These are phyloP conservation scores for Westerdykella ornata DNA, from an alignment of 2,329 filamentous ascomycete species.

Conservation along the genomic window DNA sequence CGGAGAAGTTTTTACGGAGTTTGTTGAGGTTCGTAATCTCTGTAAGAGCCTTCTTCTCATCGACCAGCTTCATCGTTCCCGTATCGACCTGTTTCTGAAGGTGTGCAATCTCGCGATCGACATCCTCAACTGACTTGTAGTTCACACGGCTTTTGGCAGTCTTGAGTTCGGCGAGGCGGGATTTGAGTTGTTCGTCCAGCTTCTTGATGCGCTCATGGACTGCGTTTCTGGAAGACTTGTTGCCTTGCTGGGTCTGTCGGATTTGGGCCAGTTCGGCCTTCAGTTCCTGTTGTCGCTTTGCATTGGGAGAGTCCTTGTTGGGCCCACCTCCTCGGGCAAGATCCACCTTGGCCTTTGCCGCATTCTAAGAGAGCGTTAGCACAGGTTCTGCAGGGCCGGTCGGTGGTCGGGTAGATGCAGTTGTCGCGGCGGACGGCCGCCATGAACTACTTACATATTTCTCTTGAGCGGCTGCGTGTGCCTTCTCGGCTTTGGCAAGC, in stretches of 20 bases:
- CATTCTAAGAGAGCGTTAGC: constrained; percentile 54
- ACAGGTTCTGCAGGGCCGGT: not conserved
- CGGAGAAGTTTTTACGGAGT: constrained; percentile 82
- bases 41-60: constrained; percentile 87
- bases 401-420: not conserved
- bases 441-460: constrained; percentile 49
- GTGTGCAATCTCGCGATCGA: constrained; percentile 73
- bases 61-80: constrained; percentile 89
- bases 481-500: constrained; percentile 78
- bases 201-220: constrained; percentile 88
- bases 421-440: not conserved
- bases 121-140: constrained; percentile 82
- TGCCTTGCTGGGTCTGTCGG: constrained; percentile 75
- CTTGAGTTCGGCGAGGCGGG: constrained; percentile 81
- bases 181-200: constrained; percentile 82
- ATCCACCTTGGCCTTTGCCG: constrained; percentile 82
- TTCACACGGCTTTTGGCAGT: constrained; percentile 68
- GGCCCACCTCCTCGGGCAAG: constrained; percentile 63
- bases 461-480: constrained; percentile 69
- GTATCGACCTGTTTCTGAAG: constrained; percentile 82
- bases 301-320: constrained; percentile 71
- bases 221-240: constrained; percentile 72
- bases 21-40: constrained; percentile 81
- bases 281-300: constrained; percentile 80
- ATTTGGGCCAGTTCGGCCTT: constrained; percentile 77